Conservation (phyloP, 2,329 filamentous ascomycete species). For the Lasiodiplodia gonubiensis region DNA sequence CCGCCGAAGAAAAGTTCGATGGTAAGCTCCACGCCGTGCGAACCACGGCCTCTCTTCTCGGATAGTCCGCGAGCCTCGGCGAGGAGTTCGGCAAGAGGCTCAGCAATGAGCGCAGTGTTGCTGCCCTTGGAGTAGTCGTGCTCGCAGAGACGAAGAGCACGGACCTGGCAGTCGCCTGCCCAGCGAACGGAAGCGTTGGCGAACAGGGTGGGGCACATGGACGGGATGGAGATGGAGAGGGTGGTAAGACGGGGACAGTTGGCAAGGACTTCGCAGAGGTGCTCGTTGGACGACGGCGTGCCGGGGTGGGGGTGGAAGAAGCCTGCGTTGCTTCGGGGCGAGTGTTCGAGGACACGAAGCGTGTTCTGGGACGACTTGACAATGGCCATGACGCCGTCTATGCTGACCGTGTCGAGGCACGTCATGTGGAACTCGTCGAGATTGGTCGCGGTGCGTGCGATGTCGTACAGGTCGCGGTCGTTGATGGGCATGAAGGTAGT, state of each 20-base stretch:
- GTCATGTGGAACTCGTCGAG: conserved; percentile 61
- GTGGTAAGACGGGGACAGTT: conserved; percentile 55
- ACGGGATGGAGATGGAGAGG: conserved; percentile 55
- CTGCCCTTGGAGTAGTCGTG: conserved; percentile 45
- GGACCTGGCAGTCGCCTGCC: conserved; percentile 56
- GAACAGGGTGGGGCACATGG: conserved; percentile 56
- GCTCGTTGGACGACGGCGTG: conserved; percentile 50
- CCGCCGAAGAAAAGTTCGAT: conserved; percentile 59
- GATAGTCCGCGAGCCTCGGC: conserved; percentile 51
- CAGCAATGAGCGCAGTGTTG: conserved; percentile 30
- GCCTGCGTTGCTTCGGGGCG: conserved; percentile 58
- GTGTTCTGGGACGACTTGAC: conserved; percentile 56
- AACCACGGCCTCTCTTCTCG: conserved; percentile 44
- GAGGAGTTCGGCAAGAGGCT: conserved; percentile 47
- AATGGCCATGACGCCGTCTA: conserved; percentile 58
- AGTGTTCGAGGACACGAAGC: conserved; percentile 59
- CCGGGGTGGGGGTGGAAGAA: conserved; percentile 59
- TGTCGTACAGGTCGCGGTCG: conserved; percentile 56
- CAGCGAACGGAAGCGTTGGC: conserved; percentile 52
- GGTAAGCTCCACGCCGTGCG: conserved; percentile 47
- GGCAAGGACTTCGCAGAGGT: conserved; percentile 56
- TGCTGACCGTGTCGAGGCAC: conserved; percentile 59
- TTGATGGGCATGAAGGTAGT: conserved; percentile 59
- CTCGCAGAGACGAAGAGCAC: conserved; percentile 55
- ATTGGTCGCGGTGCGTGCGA: conserved; percentile 57